A percentile compares a stretch with the other conserved stretches of the same genome.
These are phyloP conservation scores for Naganishia vaughanmartiniae DNA, from an alignment of 768 basidiomycete genomes.

Conservation along the genomic window DNA sequence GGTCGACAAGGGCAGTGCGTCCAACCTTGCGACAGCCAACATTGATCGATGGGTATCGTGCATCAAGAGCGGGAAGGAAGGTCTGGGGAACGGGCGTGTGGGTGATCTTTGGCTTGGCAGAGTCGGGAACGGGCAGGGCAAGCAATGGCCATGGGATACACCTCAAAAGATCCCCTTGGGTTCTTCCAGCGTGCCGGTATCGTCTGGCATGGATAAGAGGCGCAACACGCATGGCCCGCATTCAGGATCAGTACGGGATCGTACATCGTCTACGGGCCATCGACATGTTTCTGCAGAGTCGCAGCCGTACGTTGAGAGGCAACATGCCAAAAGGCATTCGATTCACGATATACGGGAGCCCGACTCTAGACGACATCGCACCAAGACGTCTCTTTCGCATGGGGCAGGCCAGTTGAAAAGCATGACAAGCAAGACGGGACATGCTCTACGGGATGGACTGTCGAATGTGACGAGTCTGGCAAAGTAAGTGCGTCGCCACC, in stretches of 20 bases:
- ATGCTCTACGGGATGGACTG: constrained; percentile 26
- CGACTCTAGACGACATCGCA: constrained; percentile 12
- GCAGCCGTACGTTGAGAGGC: background rate
- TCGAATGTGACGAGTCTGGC: constrained; percentile 25
- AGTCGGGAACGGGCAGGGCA: constrained; percentile 17
- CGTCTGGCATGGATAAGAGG: background rate
- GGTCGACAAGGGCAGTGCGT: background rate
- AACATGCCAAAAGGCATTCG: constrained; percentile 8
- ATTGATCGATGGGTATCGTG: constrained; percentile 22
- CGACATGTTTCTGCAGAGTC: constrained; percentile 13
- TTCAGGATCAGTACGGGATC: background rate
- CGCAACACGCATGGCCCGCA: constrained; percentile 5
- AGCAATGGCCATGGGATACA: constrained; percentile 18
- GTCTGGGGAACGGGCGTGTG: constrained; percentile 22
- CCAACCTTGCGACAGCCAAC: constrained; percentile 20
- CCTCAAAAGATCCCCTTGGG: no score
- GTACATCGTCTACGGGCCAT: background rate
- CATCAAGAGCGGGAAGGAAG: constrained; percentile 21
- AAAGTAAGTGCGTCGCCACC: constrained; percentile 17
- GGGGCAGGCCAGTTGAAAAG: constrained; percentile 11
- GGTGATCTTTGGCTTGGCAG: constrained; percentile 23
- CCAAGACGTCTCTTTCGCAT: constrained; percentile 2
- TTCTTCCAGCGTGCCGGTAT: no score
- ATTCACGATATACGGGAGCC: constrained; percentile 6
- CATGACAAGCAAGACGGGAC: constrained; percentile 30